Base-by-base conservation (phyloP, 305 asterid species). In the Ilex paraguariensis region DNA sequence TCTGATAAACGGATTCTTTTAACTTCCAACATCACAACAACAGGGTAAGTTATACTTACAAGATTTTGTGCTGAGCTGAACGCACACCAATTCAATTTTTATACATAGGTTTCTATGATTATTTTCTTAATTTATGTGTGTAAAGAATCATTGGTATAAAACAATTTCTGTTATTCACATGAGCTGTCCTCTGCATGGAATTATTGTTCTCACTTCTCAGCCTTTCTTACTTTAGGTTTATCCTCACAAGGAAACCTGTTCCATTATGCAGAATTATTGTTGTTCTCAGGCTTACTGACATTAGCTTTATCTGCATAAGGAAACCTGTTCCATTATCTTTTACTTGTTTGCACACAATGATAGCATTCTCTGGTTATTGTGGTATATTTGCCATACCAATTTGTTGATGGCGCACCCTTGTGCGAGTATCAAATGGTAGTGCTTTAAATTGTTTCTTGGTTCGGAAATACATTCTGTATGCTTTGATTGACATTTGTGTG, bases 1-100 rank as follows among this genome's bases (percentile, higher is more conserved):
- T 73, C 74, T 46, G 74, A 64, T 60, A 64, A 65, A 66, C 80
- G 91, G 77, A 60, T 86, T 63, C 74, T 80, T 59, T 63, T 72
- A 66, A 56, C 82, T 45, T 62, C 72, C 68, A 85, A 77, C 69
- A 77, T 67, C 64, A 71, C 83, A 61, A 69, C 83, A 31, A 54
- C 9, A 11, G 78, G 90, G 95, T 87, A 73, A 64, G 75, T 71
- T 61, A 13, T n/a, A 42, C 54, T 17, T 61, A 11, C 52, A 8
- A 10, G 5, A 14, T 14, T 1, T 54, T 54, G 57, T 11, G 11
- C 13, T 15, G 31, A 54, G 57, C 17, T 28, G 31, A 11, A 46
- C 7, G 13, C 15, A 46, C 52, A 10, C 15, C 2, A 10, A 46
- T 46, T 46, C 15, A 46, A 5, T 14, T 54, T 6, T 54, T 15